Conservation (phyloP, 495 filamentous ascomycete genomes). For the Symbiotaphrina buchneri region DNA sequence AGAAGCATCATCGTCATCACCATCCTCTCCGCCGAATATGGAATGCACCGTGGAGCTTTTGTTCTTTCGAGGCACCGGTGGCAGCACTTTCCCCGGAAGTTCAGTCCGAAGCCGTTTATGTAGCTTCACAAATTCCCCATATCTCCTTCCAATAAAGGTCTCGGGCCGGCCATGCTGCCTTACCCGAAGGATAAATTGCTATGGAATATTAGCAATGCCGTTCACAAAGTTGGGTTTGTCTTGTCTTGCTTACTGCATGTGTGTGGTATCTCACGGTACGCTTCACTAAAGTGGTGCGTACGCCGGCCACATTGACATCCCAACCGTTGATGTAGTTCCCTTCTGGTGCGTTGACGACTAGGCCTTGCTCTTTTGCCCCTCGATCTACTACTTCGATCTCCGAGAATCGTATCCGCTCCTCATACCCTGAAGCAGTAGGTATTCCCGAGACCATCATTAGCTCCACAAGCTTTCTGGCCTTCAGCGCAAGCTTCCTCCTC, state of each 20-base stretch:
- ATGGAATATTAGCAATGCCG: neutral
- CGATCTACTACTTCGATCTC: constrained; percentile 93
- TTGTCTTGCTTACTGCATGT: constrained; percentile 47
- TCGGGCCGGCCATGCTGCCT: constrained; percentile 48
- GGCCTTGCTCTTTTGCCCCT: constrained; percentile 71
- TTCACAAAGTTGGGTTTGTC: neutral
- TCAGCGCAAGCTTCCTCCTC: constrained; percentile 70
- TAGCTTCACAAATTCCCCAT: constrained; percentile 66
- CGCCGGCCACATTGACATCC: constrained; percentile 91
- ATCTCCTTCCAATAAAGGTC: constrained; percentile 60
- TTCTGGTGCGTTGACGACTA: constrained; percentile 68
- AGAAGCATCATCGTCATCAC: constrained; percentile 36
- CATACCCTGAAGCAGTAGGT: constrained; percentile 87
- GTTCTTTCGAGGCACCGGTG: constrained; percentile 76
- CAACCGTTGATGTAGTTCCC: constrained; percentile 83
- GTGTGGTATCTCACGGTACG: constrained; percentile 76
- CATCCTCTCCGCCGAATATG: constrained; percentile 23
- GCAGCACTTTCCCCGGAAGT: constrained; percentile 76
- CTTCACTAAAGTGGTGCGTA: constrained; percentile 59
- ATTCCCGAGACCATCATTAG: constrained; percentile 98
- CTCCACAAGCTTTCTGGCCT: constrained; percentile 87
- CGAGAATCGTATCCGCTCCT: constrained; percentile 86
- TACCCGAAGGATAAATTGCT: constrained; percentile 83
- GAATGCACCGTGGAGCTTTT: constrained; percentile 41
- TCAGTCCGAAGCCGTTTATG: constrained; percentile 63